Evolutionary conservation across 164 flowering plant species (phyloP), one percentile per base, ranked within the genome.

Genomic region (Saururus chinensis): DNA sequence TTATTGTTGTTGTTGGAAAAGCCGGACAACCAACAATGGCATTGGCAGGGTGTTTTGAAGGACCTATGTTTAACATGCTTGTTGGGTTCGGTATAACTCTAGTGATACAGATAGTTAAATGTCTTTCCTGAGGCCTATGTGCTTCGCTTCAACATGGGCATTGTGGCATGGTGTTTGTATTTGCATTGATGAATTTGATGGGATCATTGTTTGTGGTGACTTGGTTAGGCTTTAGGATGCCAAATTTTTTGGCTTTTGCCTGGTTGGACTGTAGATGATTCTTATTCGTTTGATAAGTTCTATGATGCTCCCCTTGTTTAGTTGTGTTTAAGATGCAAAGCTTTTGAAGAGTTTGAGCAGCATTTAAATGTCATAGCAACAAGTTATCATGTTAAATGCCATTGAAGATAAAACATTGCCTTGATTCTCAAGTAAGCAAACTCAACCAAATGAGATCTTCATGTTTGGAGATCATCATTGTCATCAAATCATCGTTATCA

Each of bases 31-130:
- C 97, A 17, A 88, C 91, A 49, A 84, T 91, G 93, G 99, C 97
- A 53, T 86, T 95, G 96, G 96, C 97, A 0, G 97, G 96, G 40
- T 95, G 99, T 79, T 95, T 91, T 71, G 99, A 92, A 0, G 89
- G 99, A 11, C 99, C 99, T 8, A 95, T 95, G 99, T 95, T 95
- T 68, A 95, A 95, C 73, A 95, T 95, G 99, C 93, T 95, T 48
- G 81, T 91, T 40, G 99, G 97, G 22, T 85, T 95, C 56, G 99
- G 99, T 40, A 71, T 86, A 14, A 96, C 92, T 45, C 69, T 91
- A 70, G 93, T 84, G 48, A 79, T 87, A 26, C 89, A 85, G 69
- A 86, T 93, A 9, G 81, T 81, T 23, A 72, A n/a, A 87, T 69
- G 74, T 76, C 24, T 89, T 74, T 69, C 99, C 99, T 0, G 66